Conservation (phyloP, 441 rosid genomes). For the Brassica hybrid region DNA sequence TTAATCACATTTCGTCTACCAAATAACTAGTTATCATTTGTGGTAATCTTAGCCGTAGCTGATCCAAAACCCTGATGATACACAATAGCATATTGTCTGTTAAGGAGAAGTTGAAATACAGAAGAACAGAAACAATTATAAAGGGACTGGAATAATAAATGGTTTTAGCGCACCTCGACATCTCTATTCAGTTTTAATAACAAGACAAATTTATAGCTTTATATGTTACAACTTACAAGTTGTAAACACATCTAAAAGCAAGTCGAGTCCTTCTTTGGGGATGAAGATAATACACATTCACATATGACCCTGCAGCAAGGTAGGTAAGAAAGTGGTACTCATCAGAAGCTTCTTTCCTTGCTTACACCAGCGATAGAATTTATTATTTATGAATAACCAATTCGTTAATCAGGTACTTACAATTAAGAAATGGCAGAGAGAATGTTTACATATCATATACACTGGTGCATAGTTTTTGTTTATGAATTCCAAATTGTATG, state of each 20-base stretch:
- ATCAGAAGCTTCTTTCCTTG: not conserved
- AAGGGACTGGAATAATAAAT: not conserved
- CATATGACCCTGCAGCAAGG: not conserved
- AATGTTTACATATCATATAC: too few species aligned
- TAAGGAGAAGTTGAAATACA: not conserved
- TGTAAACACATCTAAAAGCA: not conserved
- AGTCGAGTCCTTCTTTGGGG: not conserved
- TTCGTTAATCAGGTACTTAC: too few species aligned
- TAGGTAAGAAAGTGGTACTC: not conserved
- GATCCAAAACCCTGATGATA: not conserved
- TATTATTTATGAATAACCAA: too few species aligned
- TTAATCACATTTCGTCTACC: not conserved
- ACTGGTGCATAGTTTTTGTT: too few species aligned
- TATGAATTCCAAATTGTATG: too few species aligned
- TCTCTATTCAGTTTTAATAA: not conserved
- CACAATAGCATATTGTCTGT: not conserved
- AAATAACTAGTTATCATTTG: not conserved
- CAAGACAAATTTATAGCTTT: not conserved
- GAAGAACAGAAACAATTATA: not conserved
- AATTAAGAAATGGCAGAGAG: too few species aligned
- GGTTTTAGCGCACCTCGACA: not conserved
- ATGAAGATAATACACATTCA: not conserved
- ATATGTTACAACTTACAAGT: not conserved
- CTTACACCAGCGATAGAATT: too few species aligned
- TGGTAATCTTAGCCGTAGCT: not conserved